phyloP scores from a whole-genome alignment of 2,329 filamentous ascomycete genomes.

The Cladosporium oxysporum region DNA sequence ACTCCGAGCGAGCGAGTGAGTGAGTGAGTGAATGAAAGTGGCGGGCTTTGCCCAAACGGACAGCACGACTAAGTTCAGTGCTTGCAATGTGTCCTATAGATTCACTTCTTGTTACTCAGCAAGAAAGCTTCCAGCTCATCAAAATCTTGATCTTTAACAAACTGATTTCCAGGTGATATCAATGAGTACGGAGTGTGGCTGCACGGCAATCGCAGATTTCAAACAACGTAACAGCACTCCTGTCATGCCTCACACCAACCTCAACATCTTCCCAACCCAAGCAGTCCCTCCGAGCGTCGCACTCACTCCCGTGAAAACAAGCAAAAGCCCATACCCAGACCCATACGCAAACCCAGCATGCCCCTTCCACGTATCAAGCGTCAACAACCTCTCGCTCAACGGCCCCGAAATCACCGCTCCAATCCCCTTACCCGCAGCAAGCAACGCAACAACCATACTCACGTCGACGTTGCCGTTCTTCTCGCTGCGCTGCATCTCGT shows the following conservation, averaged over 20 bases:
- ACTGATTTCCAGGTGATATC: no score
- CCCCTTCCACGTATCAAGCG: slow-evolving; percentile 39
- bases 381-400: slow-evolving; percentile 50
- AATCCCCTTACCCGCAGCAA: slow-evolving; percentile 53
- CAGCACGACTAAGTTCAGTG: no score
- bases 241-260: background rate
- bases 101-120: no score
- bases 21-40: no score
- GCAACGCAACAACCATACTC: slow-evolving; percentile 51
- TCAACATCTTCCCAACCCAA: slow-evolving; percentile 27
- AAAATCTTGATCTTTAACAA: no score
- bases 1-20: no score
- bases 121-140: no score
- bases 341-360: slow-evolving; percentile 45
- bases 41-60: no score
- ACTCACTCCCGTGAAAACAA: slow-evolving; percentile 46
- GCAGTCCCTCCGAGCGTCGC: slow-evolving; percentile 36
- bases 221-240: no score
- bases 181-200: no score
- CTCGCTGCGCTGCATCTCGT: slow-evolving; percentile 25
- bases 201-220: no score
- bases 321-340: slow-evolving; percentile 45
- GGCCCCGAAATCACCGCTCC: slow-evolving; percentile 55
- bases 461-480: slow-evolving; percentile 40
- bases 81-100: no score